A percentile compares a stretch with the other conserved stretches of the same genome.
phyloP scores from a whole-genome alignment of 2,329 filamentous ascomycete species.

The Hymenoscyphus linearis region DNA sequence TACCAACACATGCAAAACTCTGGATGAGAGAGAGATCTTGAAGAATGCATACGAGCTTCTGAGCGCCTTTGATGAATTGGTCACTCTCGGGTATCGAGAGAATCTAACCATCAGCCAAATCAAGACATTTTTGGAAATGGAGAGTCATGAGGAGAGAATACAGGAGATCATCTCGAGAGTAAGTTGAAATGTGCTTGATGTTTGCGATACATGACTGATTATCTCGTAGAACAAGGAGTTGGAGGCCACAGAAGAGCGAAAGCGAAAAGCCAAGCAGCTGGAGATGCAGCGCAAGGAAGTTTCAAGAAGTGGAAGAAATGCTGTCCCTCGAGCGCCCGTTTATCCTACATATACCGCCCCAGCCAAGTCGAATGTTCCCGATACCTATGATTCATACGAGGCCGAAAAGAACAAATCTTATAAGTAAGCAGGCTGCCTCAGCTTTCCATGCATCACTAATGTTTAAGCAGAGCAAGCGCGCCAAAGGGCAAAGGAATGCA shows the following conservation, averaged over 20 bases:
- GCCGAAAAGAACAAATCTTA: slow-evolving; percentile 93
- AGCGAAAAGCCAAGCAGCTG: slow-evolving; percentile 96
- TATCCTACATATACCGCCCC: slow-evolving; percentile 89
- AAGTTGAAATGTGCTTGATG: slow-evolving; percentile 25
- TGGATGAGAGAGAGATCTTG: slow-evolving; percentile 93
- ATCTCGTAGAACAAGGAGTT: slow-evolving; percentile 84
- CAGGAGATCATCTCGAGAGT: slow-evolving; percentile 95
- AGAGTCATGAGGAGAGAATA: slow-evolving; percentile 97
- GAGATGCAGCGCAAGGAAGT: slow-evolving; percentile 98
- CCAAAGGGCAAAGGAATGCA: slow-evolving; percentile 98
- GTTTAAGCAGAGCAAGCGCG: slow-evolving; percentile 46
- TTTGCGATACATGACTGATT: slow-evolving; percentile 20
- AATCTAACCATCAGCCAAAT: slow-evolving; percentile 96
- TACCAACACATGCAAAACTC: slow-evolving; percentile 88
- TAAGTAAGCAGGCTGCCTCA: slow-evolving; percentile 53
- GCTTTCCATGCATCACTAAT: slow-evolving; percentile 24
- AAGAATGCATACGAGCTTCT: slow-evolving; percentile 94
- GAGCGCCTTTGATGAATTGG: slow-evolving; percentile 94
- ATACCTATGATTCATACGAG: slow-evolving; percentile 90
- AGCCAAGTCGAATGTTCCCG: slow-evolving; percentile 64
- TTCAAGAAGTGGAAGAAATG: slow-evolving; percentile 65
- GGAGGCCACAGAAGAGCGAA: slow-evolving; percentile 95
- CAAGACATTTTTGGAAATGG: slow-evolving; percentile 99
- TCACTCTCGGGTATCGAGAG: slow-evolving; percentile 91
- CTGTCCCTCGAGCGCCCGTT: slow-evolving; percentile 66